Evolutionary conservation across 192 early-diverging fungal genomes (phyloP), one percentile per base, ranked within the genome.

Genomic region (Mortierella alpina): DNA sequence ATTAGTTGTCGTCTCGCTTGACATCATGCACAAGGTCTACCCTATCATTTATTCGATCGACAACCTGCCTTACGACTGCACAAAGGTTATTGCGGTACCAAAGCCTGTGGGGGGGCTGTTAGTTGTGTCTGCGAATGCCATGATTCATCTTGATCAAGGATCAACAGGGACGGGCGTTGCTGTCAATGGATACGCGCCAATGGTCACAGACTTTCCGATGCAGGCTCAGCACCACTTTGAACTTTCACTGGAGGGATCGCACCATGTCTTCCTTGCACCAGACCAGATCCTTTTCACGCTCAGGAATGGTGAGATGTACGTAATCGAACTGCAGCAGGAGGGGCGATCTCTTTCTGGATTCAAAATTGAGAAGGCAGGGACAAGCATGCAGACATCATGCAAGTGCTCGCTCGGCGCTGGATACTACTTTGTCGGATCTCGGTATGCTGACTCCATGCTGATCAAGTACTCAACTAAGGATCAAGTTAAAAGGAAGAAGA

Each of bases 121-220:
- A 51, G 88, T 97, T 1, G 70, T 97, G 14, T 89, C 89, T 0
- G 85, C 92, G 41, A 96, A 95, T 81, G 90, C 93, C 7, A 63
- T 99, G 18, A 87, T 97, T 14, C 92, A 99, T 68, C 85, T 97
- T 2, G 92, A 92, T 68, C 95, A 98, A 84, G 95, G 89, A 56
- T 86, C 93, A 10, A 86, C 93, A n/a, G 91, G 94, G 44, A 85
- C 95, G 40, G 90, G 88, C 15, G 86, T 89, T 6, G 91, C 91
- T 1, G 90, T 95, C 17, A 96, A 94, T 70, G 89, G 85, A 17
- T 97, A 94, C 50, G 86, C 87, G 22, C 74, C 73, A 1, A 58
- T 75, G 15, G 83, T 87, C 59, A 85, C 84, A 0, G 82, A 83
- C 55, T 89, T 84, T 55, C 83, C 91, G 0, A 84, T 87, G 59